Evolutionary conservation across 2,329 filamentous ascomycete genomes (phyloP), one percentile per base, ranked within the genome.

Genomic region (Pseudogymnoascus sp.): DNA sequence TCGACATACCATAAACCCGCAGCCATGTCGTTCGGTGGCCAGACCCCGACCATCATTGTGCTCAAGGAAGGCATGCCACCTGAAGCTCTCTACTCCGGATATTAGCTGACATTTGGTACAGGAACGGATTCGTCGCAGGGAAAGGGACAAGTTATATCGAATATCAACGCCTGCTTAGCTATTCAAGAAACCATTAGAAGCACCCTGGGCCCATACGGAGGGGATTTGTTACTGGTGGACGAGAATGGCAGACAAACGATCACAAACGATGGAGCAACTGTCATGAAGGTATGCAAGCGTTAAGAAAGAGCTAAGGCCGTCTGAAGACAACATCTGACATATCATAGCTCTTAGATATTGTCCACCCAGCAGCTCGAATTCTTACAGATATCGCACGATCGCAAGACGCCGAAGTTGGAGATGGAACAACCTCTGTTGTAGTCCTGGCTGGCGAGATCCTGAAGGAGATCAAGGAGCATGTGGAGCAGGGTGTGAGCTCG

Each of bases 321-420:
- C 6, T 2, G 12, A 68, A 40, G 56, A 62, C 64, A 33, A 65
- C 61, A 53, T 60, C 63, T 67, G 59, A 68, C 43, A 37, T 8
- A 53, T 63, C 63, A 41, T 72, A 95, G 91, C 89, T 99, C 62
- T 89, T 99, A 75, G 95, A 99, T 76, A 98, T 99, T 72, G 91
- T 99, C 66, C 95, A 99, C 81, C 95, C 95, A 70, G 95, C 95
- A 70, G 95, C 95, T 71, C 89, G 93, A 77, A 95, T 99, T 76
- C 89, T 99, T 73, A 96, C 95, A 77, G 95, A 99, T 76, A 99
- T 99, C 74, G 93, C 95, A 68, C 89, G 95, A 78, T 98, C 93
- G 75, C 95, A 99, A 88, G 95, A 99, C 77, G 95, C 95, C 70
- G 95, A 99, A 82, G 95, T 99, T 64, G 95, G 95, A 72, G 95